Evolutionary conservation across 768 basidiomycete genomes (phyloP), one percentile per base, ranked within the genome.

Genomic region (Phanerochaete sordida): DNA sequence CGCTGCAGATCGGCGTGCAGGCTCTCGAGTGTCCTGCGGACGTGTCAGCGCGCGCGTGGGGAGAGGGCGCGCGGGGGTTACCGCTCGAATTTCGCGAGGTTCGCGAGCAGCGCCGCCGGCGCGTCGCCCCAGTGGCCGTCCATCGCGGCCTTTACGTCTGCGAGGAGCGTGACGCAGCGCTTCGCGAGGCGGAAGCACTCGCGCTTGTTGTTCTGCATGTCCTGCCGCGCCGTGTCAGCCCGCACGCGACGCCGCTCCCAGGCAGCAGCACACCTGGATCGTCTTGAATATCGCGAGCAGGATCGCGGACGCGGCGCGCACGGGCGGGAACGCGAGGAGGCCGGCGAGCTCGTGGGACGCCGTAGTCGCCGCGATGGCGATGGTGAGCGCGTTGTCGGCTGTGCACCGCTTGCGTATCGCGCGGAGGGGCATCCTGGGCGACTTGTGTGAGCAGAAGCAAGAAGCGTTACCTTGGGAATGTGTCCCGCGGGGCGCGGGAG

Each of bases 131-230:
- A 79, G 48, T 75, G 69, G 33, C 74, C 79, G 9, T 67, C 69
- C 79, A 82, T 81, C 33, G 79, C 77, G 49, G 75, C 72, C 19
- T 76, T 72, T 31, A 82, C 75, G 50, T 81, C 75, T 26, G 77
- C 61, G 28, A 81, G 57, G 31, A 82, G 72, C 16, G 75, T 69
- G 15, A 77, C 72, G 24, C 79, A 78, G 9, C 79, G 73, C 35
- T 73, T 68, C 3, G 77, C 78, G 27, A 77, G 62, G 23, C 76
- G 66, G 54, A 72, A 67, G 60, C 81, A 82, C 1, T 68, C 72
- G 1, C 65, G 69, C 59, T 73, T 77, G 53, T 81, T 81, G 8
- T 63, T 68, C 64, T 77, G 69, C 39, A 73, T 66, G 6, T 58
- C 59, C 70, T 75, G 57, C 15, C 46, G 7, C 3, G 19, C 27